These are phyloP conservation scores for Fomitopsis palustris DNA, from an alignment of 1,284 basidiomycete genomes.

Conservation along the genomic window DNA sequence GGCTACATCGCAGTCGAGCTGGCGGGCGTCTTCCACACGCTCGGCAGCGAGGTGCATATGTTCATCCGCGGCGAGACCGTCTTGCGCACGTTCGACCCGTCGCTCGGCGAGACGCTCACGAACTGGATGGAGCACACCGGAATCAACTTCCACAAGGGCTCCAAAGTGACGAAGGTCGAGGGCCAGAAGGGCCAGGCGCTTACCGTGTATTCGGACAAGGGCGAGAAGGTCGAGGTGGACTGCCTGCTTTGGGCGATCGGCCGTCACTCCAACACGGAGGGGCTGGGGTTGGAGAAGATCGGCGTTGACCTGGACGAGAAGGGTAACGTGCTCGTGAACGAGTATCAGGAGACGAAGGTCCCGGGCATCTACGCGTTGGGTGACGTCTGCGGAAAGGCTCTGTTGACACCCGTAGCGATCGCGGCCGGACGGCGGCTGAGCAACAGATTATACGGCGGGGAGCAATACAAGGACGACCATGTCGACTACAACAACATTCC, in stretches of 20 bases:
- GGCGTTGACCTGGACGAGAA: constrained; percentile 77
- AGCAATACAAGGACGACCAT: constrained; percentile 84
- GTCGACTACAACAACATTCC: constrained; percentile 91
- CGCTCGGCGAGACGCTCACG: constrained; percentile 84
- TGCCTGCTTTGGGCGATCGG: constrained; percentile 94
- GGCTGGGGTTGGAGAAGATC: constrained; percentile 75
- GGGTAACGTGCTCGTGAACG: constrained; percentile 86
- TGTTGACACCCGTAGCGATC: constrained; percentile 98
- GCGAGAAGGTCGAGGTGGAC: constrained; percentile 84
- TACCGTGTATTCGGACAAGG: constrained; percentile 67
- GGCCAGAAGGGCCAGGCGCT: constrained; percentile 66
- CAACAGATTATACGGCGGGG: constrained; percentile 88
- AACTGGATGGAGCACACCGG: constrained; percentile 95
- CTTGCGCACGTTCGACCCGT: constrained; percentile 90
- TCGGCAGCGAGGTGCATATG: constrained; percentile 89
- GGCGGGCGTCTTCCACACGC: constrained; percentile 83
- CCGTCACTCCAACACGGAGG: constrained; percentile 76
- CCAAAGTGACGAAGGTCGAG: constrained; percentile 76
- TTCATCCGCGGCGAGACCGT: constrained; percentile 89
- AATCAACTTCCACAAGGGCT: constrained; percentile 80
- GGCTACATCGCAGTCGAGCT: constrained; percentile 98
- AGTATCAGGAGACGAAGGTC: constrained; percentile 85
- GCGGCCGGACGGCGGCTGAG: constrained; percentile 88
- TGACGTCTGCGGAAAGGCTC: constrained; percentile 88
- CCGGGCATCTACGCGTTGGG: constrained; percentile 81